Evolutionary conservation across 495 filamentous ascomycete genomes (phyloP), one percentile per base, ranked within the genome.

Genomic region (Penicillium riverlandense): DNA sequence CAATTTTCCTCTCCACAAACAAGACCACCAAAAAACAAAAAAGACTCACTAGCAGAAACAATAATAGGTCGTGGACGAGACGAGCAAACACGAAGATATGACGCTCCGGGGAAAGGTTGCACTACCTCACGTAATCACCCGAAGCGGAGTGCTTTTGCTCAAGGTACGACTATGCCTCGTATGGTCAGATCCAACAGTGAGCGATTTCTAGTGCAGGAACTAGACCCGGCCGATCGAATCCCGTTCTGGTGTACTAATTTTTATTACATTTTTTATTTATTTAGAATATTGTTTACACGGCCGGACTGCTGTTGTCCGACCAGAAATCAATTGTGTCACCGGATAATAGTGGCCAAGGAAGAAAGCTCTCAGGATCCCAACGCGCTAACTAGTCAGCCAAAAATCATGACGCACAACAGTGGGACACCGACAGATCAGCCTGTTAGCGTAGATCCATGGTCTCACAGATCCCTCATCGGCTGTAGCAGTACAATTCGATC

Each of bases 401-500:
- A 22, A 22, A 22, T 22, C 22, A 22, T 22, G 22, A 22, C 22
- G 22, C 22, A 22, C 22, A 3, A 22, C 15, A 22, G 22, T 22
- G 22, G 22, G 22, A 22, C 22, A 22, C 22, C 22, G 7, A 2
- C 32, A 39, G 16, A 11, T 39, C 10, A 16, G 31, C 40, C 31
- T 40, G 36, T 40, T 34, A 34, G 32, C 32, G 32, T 12, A 10
- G 9, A 10, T 3, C 32, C n/a, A 34, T 11, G 32, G 32, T 34
- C 32, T 7, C 32, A 34, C n/a, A 12, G 32, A 6, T 34, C n/a
- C n/a, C 32, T 10, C 32, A 34, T 6, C 52, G 55, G 11, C 52
- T 57, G 53, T 68, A 76, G 22, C 76, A 54, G 58, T 82, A 78
- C 29, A 86, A 62, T 51, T 86, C 74, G 32, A 88, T 78, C 29